These are phyloP conservation scores for Dacryopinax spathularia DNA, from an alignment of 768 basidiomycete species.

Conservation along the genomic window DNA sequence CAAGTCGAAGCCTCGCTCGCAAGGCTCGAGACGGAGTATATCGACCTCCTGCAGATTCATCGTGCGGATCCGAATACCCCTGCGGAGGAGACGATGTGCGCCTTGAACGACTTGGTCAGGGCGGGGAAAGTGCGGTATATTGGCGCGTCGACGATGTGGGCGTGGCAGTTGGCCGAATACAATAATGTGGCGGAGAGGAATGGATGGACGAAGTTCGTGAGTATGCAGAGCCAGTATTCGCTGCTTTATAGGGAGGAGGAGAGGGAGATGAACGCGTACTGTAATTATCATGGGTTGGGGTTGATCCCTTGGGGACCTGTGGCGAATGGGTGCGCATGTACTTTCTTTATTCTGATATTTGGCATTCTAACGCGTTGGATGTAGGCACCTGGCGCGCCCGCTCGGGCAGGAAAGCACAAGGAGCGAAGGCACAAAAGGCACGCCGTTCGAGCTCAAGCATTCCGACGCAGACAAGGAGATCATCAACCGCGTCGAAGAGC, in stretches of 20 bases:
- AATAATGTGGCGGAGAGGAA: conserved; percentile 23
- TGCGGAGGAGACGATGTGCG: conserved; percentile 43
- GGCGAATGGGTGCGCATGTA: no score
- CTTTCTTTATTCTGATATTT: no score
- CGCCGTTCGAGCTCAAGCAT: conserved; percentile 16
- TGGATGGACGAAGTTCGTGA: conserved; percentile 14
- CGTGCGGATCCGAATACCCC: conserved; percentile 28
- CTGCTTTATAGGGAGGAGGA: conserved; percentile 17
- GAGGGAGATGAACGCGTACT: conserved; percentile 15
- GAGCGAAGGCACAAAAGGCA: conserved; percentile 12
- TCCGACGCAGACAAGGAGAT: conserved; percentile 25
- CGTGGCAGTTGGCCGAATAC: conserved; percentile 29
- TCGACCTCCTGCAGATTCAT: conserved; percentile 26
- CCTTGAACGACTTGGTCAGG: conserved; percentile 50
- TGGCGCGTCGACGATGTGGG: conserved; percentile 43
- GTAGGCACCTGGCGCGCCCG: conserved; percentile 30
- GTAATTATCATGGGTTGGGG: conserved; percentile 3
- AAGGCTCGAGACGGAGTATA: conserved; percentile 5
- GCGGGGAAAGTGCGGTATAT: conserved; percentile 49
- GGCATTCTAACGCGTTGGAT: no score
- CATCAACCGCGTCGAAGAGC: conserved; percentile 29
- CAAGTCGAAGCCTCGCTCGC: conserved; percentile 4
- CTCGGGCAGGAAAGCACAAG: conserved; percentile 18
- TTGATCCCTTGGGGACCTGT: conserved; percentile 6
- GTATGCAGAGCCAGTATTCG: conserved; percentile 16